These are phyloP conservation scores for Backusella morwellensis DNA, from an alignment of 192 early-diverging fungal genomes.

Conservation along the genomic window DNA sequence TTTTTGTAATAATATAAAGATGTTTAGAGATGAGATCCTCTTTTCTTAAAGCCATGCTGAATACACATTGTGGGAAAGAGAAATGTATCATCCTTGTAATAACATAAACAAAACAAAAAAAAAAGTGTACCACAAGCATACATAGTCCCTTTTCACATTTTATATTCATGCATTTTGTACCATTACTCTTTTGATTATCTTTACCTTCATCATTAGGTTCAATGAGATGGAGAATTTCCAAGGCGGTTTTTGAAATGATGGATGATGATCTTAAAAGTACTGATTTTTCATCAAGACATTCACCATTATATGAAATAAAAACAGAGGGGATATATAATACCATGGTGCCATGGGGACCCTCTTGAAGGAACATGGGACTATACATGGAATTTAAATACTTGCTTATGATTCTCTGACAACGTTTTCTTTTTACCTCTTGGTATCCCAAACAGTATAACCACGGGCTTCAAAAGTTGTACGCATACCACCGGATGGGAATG, in stretches of 20 bases:
- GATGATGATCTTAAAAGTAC: slow-evolving; percentile 91
- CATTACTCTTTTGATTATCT: slow-evolving; percentile 8
- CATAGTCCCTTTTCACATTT: not conserved
- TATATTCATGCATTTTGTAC: not conserved
- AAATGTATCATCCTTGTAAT: not conserved
- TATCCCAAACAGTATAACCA: slow-evolving; percentile 99
- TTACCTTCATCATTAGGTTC: slow-evolving; percentile 51
- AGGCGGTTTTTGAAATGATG: slow-evolving; percentile 76
- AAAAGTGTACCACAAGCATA: not conserved
- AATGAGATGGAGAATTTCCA: slow-evolving; percentile 80
- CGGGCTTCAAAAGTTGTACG: slow-evolving; percentile 98
- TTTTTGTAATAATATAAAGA: slow-evolving; percentile 3
- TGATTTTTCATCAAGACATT: slow-evolving; percentile 98
- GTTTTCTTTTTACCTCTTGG: slow-evolving; percentile 47
- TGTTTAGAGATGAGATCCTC: not conserved
- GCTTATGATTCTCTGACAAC: not conserved
- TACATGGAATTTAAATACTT: not conserved
- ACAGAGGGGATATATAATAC: slow-evolving; percentile 97
- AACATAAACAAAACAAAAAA: not conserved
- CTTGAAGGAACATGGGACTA: slow-evolving; percentile 94
- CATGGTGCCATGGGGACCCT: slow-evolving; percentile 87
- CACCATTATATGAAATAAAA: slow-evolving; percentile 99
- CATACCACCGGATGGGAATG: slow-evolving; percentile 98
- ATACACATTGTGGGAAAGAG: not conserved
- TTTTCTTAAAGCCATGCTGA: not conserved